Evolutionary conservation across 2,329 filamentous ascomycete species (phyloP).

Genomic region (Pseudocercospora eumusae): DNA sequence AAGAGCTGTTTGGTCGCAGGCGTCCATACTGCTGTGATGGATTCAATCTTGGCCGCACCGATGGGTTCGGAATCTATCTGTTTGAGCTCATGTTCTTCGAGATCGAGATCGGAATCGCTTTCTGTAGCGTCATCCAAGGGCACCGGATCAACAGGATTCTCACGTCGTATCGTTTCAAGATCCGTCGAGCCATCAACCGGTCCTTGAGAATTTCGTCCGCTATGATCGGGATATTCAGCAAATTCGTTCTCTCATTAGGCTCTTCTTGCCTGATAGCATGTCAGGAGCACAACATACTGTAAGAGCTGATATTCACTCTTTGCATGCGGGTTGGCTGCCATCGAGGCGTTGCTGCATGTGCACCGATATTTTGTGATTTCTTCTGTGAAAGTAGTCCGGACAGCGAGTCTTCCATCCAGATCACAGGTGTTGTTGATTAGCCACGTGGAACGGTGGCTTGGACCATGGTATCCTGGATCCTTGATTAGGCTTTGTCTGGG

Average conservation of each 20-base stretch:
- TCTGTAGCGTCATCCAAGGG: background rate
- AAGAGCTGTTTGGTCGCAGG: background rate
- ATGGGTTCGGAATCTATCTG: background rate
- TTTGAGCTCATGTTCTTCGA: conserved; percentile 10
- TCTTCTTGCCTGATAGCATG: background rate
- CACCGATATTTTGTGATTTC: background rate
- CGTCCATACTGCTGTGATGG: conserved; percentile 3
- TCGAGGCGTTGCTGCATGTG: background rate
- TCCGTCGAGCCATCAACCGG: background rate
- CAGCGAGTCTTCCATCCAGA: background rate
- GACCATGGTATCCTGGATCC: background rate
- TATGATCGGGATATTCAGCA: background rate
- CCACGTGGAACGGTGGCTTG: conserved; percentile 1
- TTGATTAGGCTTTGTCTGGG: conserved; percentile 1
- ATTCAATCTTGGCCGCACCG: conserved; percentile 8
- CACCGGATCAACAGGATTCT: background rate
- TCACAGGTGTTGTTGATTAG: conserved; percentile 1
- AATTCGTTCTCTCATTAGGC: background rate
- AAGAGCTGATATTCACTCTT: conserved; percentile 7
- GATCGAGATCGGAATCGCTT: background rate
- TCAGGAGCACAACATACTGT: background rate
- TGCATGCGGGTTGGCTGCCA: background rate
- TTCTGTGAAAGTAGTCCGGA: background rate
- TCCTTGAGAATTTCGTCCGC: conserved; percentile 1
- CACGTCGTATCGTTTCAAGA: conserved; percentile 4